Percentiles rank a stretch among this genome's conserved stretches.
Conservation (phyloP, 2,329 filamentous ascomycete genomes). For the Knoxdaviesia proteae region DNA sequence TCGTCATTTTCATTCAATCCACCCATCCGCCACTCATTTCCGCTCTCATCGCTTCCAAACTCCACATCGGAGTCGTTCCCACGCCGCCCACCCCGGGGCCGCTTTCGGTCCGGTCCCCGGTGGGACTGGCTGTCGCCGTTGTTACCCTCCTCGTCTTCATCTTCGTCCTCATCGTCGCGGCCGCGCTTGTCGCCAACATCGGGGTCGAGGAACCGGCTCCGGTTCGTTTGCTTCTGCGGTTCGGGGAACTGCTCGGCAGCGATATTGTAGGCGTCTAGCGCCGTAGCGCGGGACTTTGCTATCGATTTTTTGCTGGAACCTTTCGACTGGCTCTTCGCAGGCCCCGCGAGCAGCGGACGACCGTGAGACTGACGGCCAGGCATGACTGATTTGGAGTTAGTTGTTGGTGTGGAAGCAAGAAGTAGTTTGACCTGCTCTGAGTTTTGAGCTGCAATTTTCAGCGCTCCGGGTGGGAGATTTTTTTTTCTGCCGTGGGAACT, state of each 20-base stretch:
- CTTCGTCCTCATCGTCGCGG: slow-evolving; percentile 27
- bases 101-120: slow-evolving; percentile 15
- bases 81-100: slow-evolving; percentile 16
- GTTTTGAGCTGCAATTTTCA: too few relatives aligned
- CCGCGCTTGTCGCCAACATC: slow-evolving; percentile 23
- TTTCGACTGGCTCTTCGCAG: slow-evolving; percentile 12
- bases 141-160: slow-evolving; percentile 26
- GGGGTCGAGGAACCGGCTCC: slow-evolving; percentile 29
- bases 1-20: slow-evolving; percentile 32
- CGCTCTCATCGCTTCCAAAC: slow-evolving; percentile 65
- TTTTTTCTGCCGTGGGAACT: slow-evolving; percentile 6
- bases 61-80: slow-evolving; percentile 36
- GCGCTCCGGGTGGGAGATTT: neutral
- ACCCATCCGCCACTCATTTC: slow-evolving; percentile 69
- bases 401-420: neutral
- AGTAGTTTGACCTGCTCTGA: too few relatives aligned
- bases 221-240: slow-evolving; percentile 24
- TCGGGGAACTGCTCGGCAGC: slow-evolving; percentile 30
- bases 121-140: too few relatives aligned
- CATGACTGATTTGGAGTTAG: slow-evolving; percentile 16
- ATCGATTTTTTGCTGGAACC: slow-evolving; percentile 21
- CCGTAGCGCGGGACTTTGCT: slow-evolving; percentile 25
- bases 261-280: slow-evolving; percentile 35
- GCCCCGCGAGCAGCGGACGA: slow-evolving; percentile 22
- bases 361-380: slow-evolving; percentile 38